Percentiles rank a stretch among this genome's conserved stretches.
phyloP scores from a whole-genome alignment of 805 yeast species.

The Monosporozyma solicola region DNA sequence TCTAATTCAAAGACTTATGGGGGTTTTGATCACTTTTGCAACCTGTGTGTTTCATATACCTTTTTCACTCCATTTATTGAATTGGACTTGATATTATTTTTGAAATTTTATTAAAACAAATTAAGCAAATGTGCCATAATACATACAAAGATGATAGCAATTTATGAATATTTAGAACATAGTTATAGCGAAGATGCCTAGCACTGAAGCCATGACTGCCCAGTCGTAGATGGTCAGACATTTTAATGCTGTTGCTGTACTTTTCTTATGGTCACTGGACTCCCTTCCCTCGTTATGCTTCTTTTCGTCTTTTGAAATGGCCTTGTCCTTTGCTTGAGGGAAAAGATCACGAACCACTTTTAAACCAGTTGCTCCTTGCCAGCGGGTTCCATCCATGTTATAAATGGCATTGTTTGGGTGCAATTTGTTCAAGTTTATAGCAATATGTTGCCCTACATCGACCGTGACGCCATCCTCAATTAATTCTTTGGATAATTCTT shows the following conservation, averaged over 20 bases:
- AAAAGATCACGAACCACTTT: neutral
- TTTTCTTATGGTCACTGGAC: neutral
- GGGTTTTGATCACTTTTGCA: too few relatives aligned
- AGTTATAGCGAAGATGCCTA: neutral
- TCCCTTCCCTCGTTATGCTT: neutral
- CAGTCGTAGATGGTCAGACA: neutral
- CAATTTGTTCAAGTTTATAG: slow-evolving; percentile 36
- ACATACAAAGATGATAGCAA: neutral
- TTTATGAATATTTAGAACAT: neutral
- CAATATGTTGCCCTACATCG: slow-evolving; percentile 41
- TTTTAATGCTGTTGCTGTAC: neutral
- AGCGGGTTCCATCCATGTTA: neutral
- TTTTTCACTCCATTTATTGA: too few relatives aligned
- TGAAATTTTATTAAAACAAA: neutral
- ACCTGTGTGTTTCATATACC: too few relatives aligned
- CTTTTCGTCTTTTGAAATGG: neutral
- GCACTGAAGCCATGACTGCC: neutral
- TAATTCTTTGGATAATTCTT: slow-evolving; percentile 37
- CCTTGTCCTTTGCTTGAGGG: neutral
- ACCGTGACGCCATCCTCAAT: slow-evolving; percentile 43
- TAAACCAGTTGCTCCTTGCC: neutral
- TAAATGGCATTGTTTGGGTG: slow-evolving; percentile 25
- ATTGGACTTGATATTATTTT: neutral
- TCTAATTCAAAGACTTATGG: too few relatives aligned
- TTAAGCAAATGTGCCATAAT: neutral